Conservation (phyloP, 345 rosid genomes). For the Arabidopsis arenosa region DNA sequence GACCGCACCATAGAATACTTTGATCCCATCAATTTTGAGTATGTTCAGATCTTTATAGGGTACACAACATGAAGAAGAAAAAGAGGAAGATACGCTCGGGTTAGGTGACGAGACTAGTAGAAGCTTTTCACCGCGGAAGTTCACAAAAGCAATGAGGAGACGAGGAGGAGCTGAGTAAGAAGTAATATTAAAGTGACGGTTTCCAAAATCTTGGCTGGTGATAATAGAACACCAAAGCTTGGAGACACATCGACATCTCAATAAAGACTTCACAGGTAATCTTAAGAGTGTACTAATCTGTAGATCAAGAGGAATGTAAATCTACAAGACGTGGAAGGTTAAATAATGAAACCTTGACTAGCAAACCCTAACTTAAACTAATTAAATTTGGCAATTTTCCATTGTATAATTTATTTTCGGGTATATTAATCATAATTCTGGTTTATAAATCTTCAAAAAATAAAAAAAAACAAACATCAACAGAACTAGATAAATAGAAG, state of each 20-base stretch:
- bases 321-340: too few species aligned
- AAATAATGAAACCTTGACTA: too few species aligned
- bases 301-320: not conserved
- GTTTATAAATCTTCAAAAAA: too few species aligned
- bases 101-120: not conserved
- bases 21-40: not conserved
- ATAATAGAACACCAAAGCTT: conserved; percentile 16
- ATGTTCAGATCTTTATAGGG: not conserved
- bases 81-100: not conserved
- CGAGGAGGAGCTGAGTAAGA: not conserved
- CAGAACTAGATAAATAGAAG: not conserved
- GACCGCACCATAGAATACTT: not conserved
- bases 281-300: not conserved
- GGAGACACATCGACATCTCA: conserved; percentile 10
- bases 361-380: too few species aligned
- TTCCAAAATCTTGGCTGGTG: not conserved
- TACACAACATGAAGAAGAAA: not conserved
- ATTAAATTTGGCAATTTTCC: too few species aligned
- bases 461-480: not conserved
- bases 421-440: too few species aligned
- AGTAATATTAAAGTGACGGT: not conserved
- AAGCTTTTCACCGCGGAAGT: not conserved
- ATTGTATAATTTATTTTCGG: too few species aligned
- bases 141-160: not conserved
- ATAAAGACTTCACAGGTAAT: not conserved